Percentiles rank a stretch among this genome's conserved stretches.
phyloP scores from a whole-genome alignment of 2,329 filamentous ascomycete genomes.

The Lojkania enalia region DNA sequence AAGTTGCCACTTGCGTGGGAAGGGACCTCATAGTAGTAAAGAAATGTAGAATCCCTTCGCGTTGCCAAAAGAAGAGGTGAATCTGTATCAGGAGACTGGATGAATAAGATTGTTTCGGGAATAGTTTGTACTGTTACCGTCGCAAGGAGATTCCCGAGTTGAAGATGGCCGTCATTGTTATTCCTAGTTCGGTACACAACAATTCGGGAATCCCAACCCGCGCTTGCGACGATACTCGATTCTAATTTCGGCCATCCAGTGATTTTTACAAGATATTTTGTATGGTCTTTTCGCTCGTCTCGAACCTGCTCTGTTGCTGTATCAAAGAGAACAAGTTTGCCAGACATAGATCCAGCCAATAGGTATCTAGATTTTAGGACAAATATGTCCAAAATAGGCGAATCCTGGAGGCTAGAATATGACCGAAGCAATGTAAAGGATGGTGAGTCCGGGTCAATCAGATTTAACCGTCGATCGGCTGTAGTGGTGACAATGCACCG shows the following conservation, averaged over 20 bases:
- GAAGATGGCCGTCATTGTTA: constrained; percentile 27
- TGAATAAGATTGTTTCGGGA: constrained; percentile 61
- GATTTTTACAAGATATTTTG: constrained; percentile 62
- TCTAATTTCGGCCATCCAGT: constrained; percentile 43
- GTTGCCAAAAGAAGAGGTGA: constrained; percentile 56
- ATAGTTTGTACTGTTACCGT: constrained; percentile 54
- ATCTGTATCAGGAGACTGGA: constrained; percentile 52
- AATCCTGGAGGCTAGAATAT: constrained; percentile 50
- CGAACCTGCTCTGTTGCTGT: constrained; percentile 44
- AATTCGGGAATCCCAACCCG: constrained; percentile 64
- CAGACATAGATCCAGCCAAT: constrained; percentile 63
- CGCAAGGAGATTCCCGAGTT: constrained; percentile 47
- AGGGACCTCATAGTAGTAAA: constrained; percentile 58
- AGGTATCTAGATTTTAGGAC: constrained; percentile 50
- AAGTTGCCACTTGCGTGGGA: constrained; percentile 12
- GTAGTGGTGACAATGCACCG: constrained; percentile 41
- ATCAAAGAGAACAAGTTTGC: constrained; percentile 56
- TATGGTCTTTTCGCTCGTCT: constrained; percentile 58
- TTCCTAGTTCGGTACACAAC: constrained; percentile 51
- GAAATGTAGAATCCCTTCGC: constrained; percentile 60
- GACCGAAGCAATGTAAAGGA: constrained; percentile 42
- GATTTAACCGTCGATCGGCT: constrained; percentile 50
- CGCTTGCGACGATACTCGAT: constrained; percentile 54
- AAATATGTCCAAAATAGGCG: constrained; percentile 58
- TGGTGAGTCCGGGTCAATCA: constrained; percentile 44